Base-by-base conservation (phyloP, 768 basidiomycete genomes). In the Amanita muscaria region DNA sequence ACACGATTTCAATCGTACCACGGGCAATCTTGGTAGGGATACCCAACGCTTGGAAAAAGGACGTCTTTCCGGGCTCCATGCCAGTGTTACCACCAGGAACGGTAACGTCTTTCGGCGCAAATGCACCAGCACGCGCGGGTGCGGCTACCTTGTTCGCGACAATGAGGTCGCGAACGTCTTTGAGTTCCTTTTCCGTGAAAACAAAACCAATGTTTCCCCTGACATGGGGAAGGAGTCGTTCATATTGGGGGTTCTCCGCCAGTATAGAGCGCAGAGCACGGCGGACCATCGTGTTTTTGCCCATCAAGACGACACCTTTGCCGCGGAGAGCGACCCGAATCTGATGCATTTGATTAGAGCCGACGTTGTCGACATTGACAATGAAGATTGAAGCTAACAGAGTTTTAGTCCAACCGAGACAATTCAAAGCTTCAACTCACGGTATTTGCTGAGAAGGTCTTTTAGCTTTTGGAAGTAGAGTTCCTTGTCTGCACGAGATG, bases 221-320 rank as follows among this genome's bases (percentile, higher is more conserved):
- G 70, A 99, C 74, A 74, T 88, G 79, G 53, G 92, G 94, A 49
- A 99, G 84, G 67, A 99, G 86, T 59, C 80, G 86, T 74, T 99
- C 96, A 73, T 84, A 93, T 62, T 92, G 84, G 43, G 94, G 96
- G 74, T 70, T 74, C 57, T 98, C 96, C 53, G 76, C 49, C 60
- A 97, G 80, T 68, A 97, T 80, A 59, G 83, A 75, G 52, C 96
- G 91, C 51, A 99, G 78, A 49, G 92, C 96, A 58, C 96, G 90
- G 72, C 96, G 89, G 59, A 99, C 93, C 94, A 98, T 97, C 63
- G 96, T 99, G 83, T 99, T 99, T 74, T 99, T 99, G 63, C 96
- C 96, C 96, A 99, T 99, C 58, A 99, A 69, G 54, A 99, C 92
- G 49, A 92, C 71, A 73, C 89, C 96, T 66, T 88, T 91, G 60